Conservation (phyloP, 768 basidiomycete species). For the Boletus sp. region DNA sequence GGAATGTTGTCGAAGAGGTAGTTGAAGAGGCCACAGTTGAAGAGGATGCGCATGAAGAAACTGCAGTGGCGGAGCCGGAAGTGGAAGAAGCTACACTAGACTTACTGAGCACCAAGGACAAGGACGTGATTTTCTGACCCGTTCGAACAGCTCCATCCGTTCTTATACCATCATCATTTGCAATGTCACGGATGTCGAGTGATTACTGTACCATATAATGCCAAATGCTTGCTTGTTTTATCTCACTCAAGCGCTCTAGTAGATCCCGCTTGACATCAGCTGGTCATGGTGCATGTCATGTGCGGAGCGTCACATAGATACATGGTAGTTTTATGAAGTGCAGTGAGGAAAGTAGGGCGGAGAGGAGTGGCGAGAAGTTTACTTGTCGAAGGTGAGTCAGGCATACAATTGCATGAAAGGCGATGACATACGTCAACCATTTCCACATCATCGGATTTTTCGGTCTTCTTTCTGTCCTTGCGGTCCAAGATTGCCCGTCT, state of each 20-base stretch:
- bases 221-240: constrained; percentile 2
- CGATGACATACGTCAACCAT: constrained; percentile 67
- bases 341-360: constrained; percentile 11
- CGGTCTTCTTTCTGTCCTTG: constrained; percentile 73
- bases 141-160: background rate
- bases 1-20: constrained; percentile 10
- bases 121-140: constrained; percentile 86
- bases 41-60: constrained; percentile 25
- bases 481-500: constrained; percentile 86
- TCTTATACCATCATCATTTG: constrained; percentile 14
- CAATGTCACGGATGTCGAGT: background rate
- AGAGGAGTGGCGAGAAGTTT: constrained; percentile 14
- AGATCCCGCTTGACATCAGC: constrained; percentile 1
- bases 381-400: constrained; percentile 20
- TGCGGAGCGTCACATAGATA: constrained; percentile 55
- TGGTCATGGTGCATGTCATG: constrained; percentile 55
- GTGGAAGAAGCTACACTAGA: constrained; percentile 43
- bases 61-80: constrained; percentile 11
- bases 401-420: constrained; percentile 7
- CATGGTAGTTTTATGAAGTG: constrained; percentile 54
- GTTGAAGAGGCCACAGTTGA: constrained; percentile 31
- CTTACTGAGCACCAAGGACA: constrained; percentile 83
- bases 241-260: constrained; percentile 6
- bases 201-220: constrained; percentile 13
- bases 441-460: constrained; percentile 62